Base-by-base conservation (phyloP, 1,139 yeast species). In the Diutina siamensis region DNA sequence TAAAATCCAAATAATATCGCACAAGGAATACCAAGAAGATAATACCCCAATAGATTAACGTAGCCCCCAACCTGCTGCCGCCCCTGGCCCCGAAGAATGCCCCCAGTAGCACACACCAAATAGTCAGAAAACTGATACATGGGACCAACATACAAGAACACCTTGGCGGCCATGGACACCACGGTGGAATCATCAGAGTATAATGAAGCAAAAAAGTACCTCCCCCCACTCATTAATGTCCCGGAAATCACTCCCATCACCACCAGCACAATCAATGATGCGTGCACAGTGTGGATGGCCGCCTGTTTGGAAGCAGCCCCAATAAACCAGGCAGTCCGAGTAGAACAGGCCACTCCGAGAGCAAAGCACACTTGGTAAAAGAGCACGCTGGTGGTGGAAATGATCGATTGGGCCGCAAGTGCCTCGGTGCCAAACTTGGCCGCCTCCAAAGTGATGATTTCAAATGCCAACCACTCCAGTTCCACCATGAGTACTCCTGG, bases 401-500 rank as follows among this genome's bases (percentile, higher is more conserved):
- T 76, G 44, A 83, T 77, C 4, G 85, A 77, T 60, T 83, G 89
- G 0, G 89, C 83, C 12, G 87, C 92, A 50, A 83, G 65, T 1
- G 76, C 76, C 8, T 67, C 71, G 2, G 87, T 79, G 27, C 92
- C 84, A 53, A 80, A 77, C 52, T 69, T 68, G 4, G 84, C 74
- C 1, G 84, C 79, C 32, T 76, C 67, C 49, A 80, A 69, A 0
- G 94, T 84, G 55, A 84, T 65, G 4, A 85, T 71, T 61, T 86
- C 94, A 60, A 87, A 87, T 0, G 95, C 95, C 51, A 86, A 67
- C 59, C 85, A 85, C 57, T 87, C 95, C 1, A 94, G 85, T 55
- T 83, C 82, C 12, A 86, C 83, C 94, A 86, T 86, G 32, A 85
- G 62, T 2, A 85, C 78, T 3, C 96, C 95, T 0, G 94, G 89